Percentiles rank a stretch among this genome's conserved stretches.
Conservation (phyloP, 306 rosid genomes). For the Abrus precatorius region DNA sequence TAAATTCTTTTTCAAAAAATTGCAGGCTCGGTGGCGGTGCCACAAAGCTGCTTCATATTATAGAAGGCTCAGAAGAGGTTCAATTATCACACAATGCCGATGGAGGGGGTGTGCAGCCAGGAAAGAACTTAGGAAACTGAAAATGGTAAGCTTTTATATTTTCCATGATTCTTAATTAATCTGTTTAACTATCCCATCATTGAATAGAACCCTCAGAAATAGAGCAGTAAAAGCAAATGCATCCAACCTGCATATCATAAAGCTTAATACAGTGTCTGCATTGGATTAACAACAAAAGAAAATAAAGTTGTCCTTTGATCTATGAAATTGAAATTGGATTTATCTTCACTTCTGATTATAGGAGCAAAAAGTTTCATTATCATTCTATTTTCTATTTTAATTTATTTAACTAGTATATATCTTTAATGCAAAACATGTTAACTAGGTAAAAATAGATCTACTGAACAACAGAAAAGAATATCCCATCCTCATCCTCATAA, state of each 20-base stretch:
- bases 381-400: slow-evolving; percentile 19
- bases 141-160: slow-evolving; percentile 68
- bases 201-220: slow-evolving; percentile 28
- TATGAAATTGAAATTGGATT: slow-evolving; percentile 33
- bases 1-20: slow-evolving; percentile 41
- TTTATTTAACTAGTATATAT: not conserved
- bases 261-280: not conserved
- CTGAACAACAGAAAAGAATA: slow-evolving; percentile 5
- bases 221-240: slow-evolving; percentile 21
- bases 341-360: not conserved
- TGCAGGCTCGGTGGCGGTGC: slow-evolving; percentile 94
- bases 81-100: slow-evolving; percentile 78
- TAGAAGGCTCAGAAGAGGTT: slow-evolving; percentile 84
- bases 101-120: slow-evolving; percentile 84
- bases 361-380: slow-evolving; percentile 31
- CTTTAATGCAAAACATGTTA: not conserved
- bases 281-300: not conserved
- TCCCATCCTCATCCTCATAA: not conserved
- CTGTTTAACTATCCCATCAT: slow-evolving; percentile 22
- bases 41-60: slow-evolving; percentile 73
- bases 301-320: slow-evolving; percentile 17
- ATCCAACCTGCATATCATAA: slow-evolving; percentile 26
- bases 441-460: slow-evolving; percentile 12
- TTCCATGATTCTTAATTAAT: slow-evolving; percentile 19
- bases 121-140: slow-evolving; percentile 91